A percentile compares a stretch with the other conserved stretches of the same genome.
phyloP scores from a whole-genome alignment of 2,329 filamentous ascomycete genomes.

The Cadophora sp. region DNA sequence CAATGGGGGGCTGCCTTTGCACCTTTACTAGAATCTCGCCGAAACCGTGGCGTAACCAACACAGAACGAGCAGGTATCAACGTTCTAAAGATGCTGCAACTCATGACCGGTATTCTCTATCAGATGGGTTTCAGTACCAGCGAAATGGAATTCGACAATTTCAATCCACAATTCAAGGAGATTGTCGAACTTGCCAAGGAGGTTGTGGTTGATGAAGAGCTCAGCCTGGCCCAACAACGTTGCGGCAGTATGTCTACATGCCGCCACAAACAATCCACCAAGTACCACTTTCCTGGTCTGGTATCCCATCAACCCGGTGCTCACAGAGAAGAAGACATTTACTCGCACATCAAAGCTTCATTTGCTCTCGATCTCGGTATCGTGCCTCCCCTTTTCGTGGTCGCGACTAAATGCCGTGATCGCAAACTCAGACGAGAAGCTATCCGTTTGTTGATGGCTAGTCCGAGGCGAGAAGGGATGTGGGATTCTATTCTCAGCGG shows the following conservation, averaged over 20 bases:
- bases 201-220: slow-evolving; percentile 53
- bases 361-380: slow-evolving; percentile 44
- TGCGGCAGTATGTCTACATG: slow-evolving; percentile 26
- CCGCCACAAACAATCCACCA: slow-evolving; percentile 12
- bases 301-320: slow-evolving; percentile 25
- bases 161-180: slow-evolving; percentile 56
- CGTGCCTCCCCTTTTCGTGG: slow-evolving; percentile 43
- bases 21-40: slow-evolving; percentile 57
- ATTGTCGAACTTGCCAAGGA: slow-evolving; percentile 66
- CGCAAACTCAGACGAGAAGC: slow-evolving; percentile 39
- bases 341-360: slow-evolving; percentile 50
- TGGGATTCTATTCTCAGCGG: slow-evolving; percentile 43
- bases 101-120: slow-evolving; percentile 64
- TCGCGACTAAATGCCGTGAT: slow-evolving; percentile 42
- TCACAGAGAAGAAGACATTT: slow-evolving; percentile 29
- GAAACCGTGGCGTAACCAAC: slow-evolving; percentile 54
- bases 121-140: slow-evolving; percentile 65
- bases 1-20: slow-evolving; percentile 64
- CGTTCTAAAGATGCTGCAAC: slow-evolving; percentile 67
- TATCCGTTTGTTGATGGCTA: slow-evolving; percentile 36
- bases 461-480: slow-evolving; percentile 43
- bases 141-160: slow-evolving; percentile 65
- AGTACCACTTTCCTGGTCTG: slow-evolving; percentile 30
- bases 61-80: slow-evolving; percentile 65
- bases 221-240: slow-evolving; percentile 34